Base-by-base conservation (phyloP, 106 monocot species). In the Chionographis japonica region DNA sequence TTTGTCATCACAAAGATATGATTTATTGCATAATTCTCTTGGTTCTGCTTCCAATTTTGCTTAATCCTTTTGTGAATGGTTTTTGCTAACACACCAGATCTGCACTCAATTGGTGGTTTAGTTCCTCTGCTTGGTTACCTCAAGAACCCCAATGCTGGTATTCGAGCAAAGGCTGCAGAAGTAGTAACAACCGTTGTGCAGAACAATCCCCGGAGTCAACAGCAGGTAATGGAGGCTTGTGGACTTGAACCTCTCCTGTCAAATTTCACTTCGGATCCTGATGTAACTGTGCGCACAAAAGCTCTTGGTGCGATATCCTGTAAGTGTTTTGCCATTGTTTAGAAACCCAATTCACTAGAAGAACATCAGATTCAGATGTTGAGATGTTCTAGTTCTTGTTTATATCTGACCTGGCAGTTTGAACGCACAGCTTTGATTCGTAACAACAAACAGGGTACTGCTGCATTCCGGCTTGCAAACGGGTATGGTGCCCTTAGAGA, bases 281-380 rank as follows among this genome's bases (percentile, higher is more conserved):
- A 92, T 62, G 40, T 84, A 10, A 78, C 75, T 54, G 81, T 69
- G 13, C 86, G 95, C 12, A 78, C 90, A 56, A 92, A 95, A 62
- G 83, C 91, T 72, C 95, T 95, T 74, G 95, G 95, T 61, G 92
- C 95, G 65, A 88, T 92, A 66, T 91, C 91, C 8, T 95, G 94
- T 91, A 72, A 74, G 90, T 76, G 63, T 42, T 13, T 15, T 16
- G 14, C 40, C 36, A 38, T 40, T 46, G 46, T 18, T 58, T 65
- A 43, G 15, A 4, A 38, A 27, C 27, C 27, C 1, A 27, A 27
- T 1, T 27, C 41, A 55, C 15, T 6, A 20, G 38, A 0, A 38
- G 3, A 64, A 54, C 12, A 42, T 19, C 27, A 27, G 27, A 27
- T 27, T 27, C 27, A 27, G 27, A 27, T 10, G 15, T 18, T 42